Evolutionary conservation across 768 basidiomycete species (phyloP), one percentile per base, ranked within the genome.

Genomic region (Cyclocybe cylindracea): DNA sequence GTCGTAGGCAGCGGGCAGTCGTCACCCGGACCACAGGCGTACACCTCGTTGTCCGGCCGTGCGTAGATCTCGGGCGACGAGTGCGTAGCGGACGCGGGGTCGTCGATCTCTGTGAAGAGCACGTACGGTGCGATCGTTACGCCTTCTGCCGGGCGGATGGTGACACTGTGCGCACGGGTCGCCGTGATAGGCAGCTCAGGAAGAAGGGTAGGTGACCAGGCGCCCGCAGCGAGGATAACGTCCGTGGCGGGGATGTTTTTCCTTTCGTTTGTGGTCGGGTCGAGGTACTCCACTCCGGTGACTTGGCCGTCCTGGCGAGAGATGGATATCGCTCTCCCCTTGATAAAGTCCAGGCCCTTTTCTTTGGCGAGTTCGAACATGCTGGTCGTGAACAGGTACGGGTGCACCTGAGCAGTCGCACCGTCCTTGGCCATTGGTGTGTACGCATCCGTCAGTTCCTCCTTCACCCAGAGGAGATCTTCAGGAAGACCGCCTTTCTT

Each of bases 11-110:
- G 79, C 2, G 78, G 74, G 3, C 78, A 78, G 60, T 85, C 78
- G 66, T 94, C 91, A 16, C 87, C 87, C 6, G 87, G 81, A 2
- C 91, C 89, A 67, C 91, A 95, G 14, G 83, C 86, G 63, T 87
- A 88, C 10, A 89, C 79, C 62, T 87, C 84, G 58, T 81, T 78
- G 40, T 80, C 77, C 32, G 86, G 85, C 0, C 87, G 83, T 2
- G 86, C 82, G 60, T 90, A 89, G 36, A 89, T 85, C 64, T 90
- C 87, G 7, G 87, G 86, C 4, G 75, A 76, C 9, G 69, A 78
- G 14, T 60, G 61, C 24, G 52, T 61, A 34, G 38, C 53, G 31
- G 14, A 40, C 41, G 38, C 47, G 32, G 63, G 50, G 5, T 68
- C 54, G 16, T 55, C 56, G 58, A 96, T 89, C 63, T 87, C 86